Conservation (phyloP, 2,329 filamentous ascomycete species). For the Alternaria novae-zelandiae region DNA sequence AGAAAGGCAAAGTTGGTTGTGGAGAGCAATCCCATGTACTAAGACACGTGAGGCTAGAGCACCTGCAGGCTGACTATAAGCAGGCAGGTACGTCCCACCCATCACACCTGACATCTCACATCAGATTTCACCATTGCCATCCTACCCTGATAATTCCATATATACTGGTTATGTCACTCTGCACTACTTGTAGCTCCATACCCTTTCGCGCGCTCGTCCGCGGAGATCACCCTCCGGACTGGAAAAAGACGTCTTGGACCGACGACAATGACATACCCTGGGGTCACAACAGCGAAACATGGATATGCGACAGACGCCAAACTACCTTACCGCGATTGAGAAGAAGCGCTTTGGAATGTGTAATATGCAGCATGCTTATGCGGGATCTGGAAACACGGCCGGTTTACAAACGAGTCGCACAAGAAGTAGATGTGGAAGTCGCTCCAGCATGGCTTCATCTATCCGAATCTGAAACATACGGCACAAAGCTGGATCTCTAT, state of each 20-base stretch:
- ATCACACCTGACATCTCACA: not conserved
- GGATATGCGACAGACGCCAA: not conserved
- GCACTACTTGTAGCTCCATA: not conserved
- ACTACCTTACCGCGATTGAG: not conserved
- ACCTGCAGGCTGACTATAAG: not conserved
- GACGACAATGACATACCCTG: not conserved
- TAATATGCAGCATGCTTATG: not conserved
- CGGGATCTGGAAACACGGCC: not conserved
- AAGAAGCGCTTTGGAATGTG: rapidly evolving
- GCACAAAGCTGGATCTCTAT: not conserved
- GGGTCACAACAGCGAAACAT: not conserved
- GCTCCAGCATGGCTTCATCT: not conserved
- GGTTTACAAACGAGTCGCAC: not conserved
- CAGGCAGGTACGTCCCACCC: not conserved
- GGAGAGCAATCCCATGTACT: not conserved
- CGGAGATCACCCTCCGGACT: not conserved
- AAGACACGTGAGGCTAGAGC: not conserved
- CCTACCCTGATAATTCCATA: rapidly evolving
- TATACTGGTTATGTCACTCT: not conserved
- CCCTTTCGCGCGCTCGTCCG: not conserved
- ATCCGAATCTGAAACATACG: not conserved
- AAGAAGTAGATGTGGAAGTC: not conserved
- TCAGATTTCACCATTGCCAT: not conserved
- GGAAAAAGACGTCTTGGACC: not conserved
- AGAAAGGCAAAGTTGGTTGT: not conserved